phyloP scores from a whole-genome alignment of 495 filamentous ascomycete genomes.

The Polyplosphaeria fusca region DNA sequence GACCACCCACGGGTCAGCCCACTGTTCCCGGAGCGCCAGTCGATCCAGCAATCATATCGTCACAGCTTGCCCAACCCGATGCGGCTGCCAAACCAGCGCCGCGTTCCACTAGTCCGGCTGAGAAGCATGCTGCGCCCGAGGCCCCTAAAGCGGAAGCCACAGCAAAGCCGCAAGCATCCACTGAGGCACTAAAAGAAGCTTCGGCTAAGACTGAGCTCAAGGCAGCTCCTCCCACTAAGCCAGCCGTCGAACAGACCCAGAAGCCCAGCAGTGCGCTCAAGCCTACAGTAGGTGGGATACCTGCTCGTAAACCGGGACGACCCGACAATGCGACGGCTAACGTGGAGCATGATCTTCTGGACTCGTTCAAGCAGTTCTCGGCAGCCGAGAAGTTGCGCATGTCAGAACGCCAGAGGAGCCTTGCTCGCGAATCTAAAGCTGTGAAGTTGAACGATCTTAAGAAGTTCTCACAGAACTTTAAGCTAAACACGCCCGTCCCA shows the following conservation, averaged over 20 bases:
- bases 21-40: constrained; percentile 71
- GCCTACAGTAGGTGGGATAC: constrained; percentile 33
- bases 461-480: constrained; percentile 92
- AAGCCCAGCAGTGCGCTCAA: constrained; percentile 40
- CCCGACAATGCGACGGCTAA: constrained; percentile 65
- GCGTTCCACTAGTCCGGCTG: constrained; percentile 19
- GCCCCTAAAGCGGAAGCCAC: constrained; percentile 40
- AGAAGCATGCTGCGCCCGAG: constrained; percentile 30
- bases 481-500: constrained; percentile 85
- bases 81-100: constrained; percentile 18
- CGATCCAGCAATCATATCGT: constrained; percentile 79
- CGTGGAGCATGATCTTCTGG: constrained; percentile 73
- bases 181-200: constrained; percentile 34
- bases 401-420: constrained; percentile 67
- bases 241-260: constrained; percentile 33
- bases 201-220: constrained; percentile 34
- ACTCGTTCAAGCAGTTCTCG: constrained; percentile 80
- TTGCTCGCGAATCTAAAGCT: constrained; percentile 69
- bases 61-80: constrained; percentile 60
- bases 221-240: constrained; percentile 30
- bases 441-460: constrained; percentile 89
- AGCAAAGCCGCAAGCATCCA: constrained; percentile 36
- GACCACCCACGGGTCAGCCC: constrained; percentile 69
- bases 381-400: constrained; percentile 69
- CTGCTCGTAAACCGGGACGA: constrained; percentile 39